A percentile compares a stretch with the other conserved stretches of the same genome.
These are phyloP conservation scores for Casuarina cunninghamiana DNA, from an alignment of 306 rosid species.

Conservation along the genomic window DNA sequence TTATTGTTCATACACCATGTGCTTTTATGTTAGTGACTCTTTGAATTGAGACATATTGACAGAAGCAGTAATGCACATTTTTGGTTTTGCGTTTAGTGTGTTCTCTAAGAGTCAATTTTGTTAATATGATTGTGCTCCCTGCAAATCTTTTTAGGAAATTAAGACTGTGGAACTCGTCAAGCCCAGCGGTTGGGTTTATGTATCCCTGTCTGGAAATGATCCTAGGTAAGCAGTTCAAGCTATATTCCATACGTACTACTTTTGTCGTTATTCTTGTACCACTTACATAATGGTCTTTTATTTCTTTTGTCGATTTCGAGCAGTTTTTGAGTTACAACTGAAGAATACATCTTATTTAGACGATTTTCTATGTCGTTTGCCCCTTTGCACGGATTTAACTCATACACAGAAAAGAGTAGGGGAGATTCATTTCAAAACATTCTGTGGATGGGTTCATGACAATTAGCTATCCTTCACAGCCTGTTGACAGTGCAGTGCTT, in stretches of 20 bases:
- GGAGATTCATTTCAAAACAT: neutral
- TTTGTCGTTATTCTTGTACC: neutral
- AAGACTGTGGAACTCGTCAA: conserved; percentile 80
- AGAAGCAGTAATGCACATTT: neutral
- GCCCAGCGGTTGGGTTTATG: conserved; percentile 90
- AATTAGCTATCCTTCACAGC: neutral
- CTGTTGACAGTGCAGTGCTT: neutral
- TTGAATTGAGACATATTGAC: neutral
- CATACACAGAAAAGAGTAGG: neutral
- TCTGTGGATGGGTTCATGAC: neutral
- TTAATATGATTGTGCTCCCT: conserved; percentile 9
- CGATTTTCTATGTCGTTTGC: neutral
- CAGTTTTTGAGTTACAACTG: conserved; percentile 1
- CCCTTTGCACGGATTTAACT: neutral
- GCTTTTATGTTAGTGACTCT: neutral
- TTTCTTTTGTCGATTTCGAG: neutral
- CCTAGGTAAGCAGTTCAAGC: conserved; percentile 54
- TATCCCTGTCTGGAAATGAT: conserved; percentile 80
- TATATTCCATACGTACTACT: neutral
- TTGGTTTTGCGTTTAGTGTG: neutral
- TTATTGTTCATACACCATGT: neutral
- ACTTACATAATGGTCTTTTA: neutral
- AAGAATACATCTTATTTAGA: neutral
- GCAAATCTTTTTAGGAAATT: conserved; percentile 65
- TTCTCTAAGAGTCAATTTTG: conserved; percentile 15